These are phyloP conservation scores for Epichloe bromicola DNA, from an alignment of 2,329 filamentous ascomycete genomes.

Conservation along the genomic window DNA sequence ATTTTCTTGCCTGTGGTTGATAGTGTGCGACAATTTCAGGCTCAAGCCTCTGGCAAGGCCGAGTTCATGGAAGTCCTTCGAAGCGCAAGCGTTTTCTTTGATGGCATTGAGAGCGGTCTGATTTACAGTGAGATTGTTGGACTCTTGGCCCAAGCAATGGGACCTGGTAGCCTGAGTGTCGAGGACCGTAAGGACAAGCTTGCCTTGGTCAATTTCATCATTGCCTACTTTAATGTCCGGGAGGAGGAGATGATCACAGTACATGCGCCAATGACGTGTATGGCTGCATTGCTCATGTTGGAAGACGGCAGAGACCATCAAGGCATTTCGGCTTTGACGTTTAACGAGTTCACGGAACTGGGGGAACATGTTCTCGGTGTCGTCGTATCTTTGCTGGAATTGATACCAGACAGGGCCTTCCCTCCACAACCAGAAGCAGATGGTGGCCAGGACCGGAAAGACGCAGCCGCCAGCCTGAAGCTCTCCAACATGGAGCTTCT, in stretches of 20 bases:
- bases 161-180: slow-evolving; percentile 27
- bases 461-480: slow-evolving; percentile 6
- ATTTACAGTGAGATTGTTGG: slow-evolving; percentile 77
- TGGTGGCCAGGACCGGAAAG: slow-evolving; percentile 2
- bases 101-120: slow-evolving; percentile 85
- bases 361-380: slow-evolving; percentile 30
- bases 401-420: slow-evolving; percentile 54
- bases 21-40: slow-evolving; percentile 65
- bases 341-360: slow-evolving; percentile 17
- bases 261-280: slow-evolving; percentile 61
- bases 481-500: slow-evolving; percentile 36
- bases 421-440: slow-evolving; percentile 13
- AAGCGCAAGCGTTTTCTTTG: slow-evolving; percentile 92
- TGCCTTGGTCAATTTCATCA: slow-evolving; percentile 65
- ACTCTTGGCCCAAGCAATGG: slow-evolving; percentile 49
- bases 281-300: slow-evolving; percentile 50
- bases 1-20: slow-evolving; percentile 78
- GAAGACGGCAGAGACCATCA: slow-evolving; percentile 34
- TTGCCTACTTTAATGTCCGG: slow-evolving; percentile 78
- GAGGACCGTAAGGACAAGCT: slow-evolving; percentile 49
- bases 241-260: slow-evolving; percentile 91
- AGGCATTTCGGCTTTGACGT: slow-evolving; percentile 19
- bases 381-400: slow-evolving; percentile 43
- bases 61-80: slow-evolving; percentile 78
- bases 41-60: slow-evolving; percentile 46